Percentiles rank a stretch among this genome's conserved stretches.
These are phyloP conservation scores for Clonostachys rhizophaga DNA, from an alignment of 2,329 filamentous ascomycete species.

Conservation along the genomic window DNA sequence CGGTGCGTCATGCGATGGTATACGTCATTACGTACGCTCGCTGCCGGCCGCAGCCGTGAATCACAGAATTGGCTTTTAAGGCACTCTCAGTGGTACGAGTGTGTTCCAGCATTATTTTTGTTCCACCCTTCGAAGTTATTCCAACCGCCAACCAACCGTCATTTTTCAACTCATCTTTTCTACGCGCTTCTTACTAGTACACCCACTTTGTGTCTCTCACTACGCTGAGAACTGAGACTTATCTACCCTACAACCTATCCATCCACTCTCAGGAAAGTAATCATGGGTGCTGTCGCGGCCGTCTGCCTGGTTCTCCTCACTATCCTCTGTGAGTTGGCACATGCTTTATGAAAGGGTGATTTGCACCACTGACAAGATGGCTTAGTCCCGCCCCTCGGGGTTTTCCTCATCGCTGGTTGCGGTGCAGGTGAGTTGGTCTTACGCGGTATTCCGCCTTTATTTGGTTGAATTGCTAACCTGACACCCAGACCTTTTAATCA, in stretches of 20 bases:
- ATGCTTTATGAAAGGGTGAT: not conserved
- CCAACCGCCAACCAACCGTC: no score
- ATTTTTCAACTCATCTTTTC: no score
- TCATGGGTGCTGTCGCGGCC: conserved; percentile 43
- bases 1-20: no score
- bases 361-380: not conserved
- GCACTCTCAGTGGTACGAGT: no score
- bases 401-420: conserved; percentile 61
- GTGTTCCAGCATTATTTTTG: no score
- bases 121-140: no score
- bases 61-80: no score
- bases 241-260: not conserved
- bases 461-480: conserved; percentile 5
- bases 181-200: no score
- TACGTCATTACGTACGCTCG: no score
- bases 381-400: conserved; percentile 61
- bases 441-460: not conserved
- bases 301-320: conserved; percentile 47
- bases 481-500: conserved; percentile 55
- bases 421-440: conserved; percentile 37
- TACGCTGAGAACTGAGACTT: not conserved
- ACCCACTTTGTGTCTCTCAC: no score
- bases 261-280: conserved; percentile 11
- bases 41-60: no score
- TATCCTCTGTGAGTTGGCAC: conserved; percentile 38